Percentiles rank a stretch among this genome's conserved stretches.
Evolutionary conservation across 805 yeast species (phyloP).

Genomic region (Wickerhamiella parazyma): DNA sequence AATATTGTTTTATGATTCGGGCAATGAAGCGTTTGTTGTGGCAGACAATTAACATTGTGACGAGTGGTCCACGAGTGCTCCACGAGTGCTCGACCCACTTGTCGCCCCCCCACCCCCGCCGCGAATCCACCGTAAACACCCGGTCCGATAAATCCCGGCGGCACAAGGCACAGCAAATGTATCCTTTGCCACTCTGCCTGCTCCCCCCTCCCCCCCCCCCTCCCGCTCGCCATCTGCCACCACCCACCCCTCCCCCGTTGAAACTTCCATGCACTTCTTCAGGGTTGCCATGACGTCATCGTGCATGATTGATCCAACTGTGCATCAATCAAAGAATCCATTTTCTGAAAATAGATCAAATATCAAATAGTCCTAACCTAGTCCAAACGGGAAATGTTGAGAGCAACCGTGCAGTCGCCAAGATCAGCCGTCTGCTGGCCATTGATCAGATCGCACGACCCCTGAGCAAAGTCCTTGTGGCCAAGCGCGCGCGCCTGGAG

Average conservation of each 20-base stretch:
- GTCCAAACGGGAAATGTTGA: neutral
- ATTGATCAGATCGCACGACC: slow-evolving; percentile 30
- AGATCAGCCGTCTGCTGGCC: slow-evolving; percentile 28
- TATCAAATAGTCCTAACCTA: neutral
- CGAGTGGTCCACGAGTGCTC: too few relatives aligned
- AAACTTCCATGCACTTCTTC: neutral
- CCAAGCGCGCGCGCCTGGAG: slow-evolving; percentile 62
- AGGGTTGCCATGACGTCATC: slow-evolving; percentile 2
- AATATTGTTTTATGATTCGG: too few relatives aligned
- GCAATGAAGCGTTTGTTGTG: too few relatives aligned
- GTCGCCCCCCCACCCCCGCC: too few relatives aligned
- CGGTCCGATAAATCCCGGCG: too few relatives aligned
- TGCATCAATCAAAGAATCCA: slow-evolving; percentile 3
- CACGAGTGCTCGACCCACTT: too few relatives aligned
- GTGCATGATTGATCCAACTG: slow-evolving; percentile 2
- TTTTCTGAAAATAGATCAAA: neutral
- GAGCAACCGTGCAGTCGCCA: slow-evolving; percentile 9
- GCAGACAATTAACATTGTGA: too few relatives aligned
- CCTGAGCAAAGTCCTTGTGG: slow-evolving; percentile 47
- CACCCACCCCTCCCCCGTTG: too few relatives aligned
- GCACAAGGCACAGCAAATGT: too few relatives aligned
- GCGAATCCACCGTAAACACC: neutral
- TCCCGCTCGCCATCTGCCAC: too few relatives aligned
- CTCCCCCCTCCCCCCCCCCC: too few relatives aligned
- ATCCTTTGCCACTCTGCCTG: too few relatives aligned